Percentiles rank a stretch among this genome's conserved stretches.
phyloP scores from a whole-genome alignment of 1,139 yeast species.

The Kodamaea plutei region DNA sequence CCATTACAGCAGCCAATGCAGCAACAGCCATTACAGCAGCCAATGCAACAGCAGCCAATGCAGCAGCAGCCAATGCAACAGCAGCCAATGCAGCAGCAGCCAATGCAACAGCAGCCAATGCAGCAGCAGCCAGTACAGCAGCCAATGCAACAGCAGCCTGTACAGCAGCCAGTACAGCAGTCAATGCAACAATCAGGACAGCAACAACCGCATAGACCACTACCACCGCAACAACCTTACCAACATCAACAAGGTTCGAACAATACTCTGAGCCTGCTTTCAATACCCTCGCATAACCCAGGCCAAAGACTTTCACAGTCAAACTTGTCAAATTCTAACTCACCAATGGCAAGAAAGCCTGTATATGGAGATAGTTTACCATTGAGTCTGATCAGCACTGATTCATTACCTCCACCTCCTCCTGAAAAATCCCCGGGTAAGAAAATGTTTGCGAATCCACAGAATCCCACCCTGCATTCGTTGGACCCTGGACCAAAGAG shows the following conservation, averaged over 20 bases:
- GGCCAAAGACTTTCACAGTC: too few relatives aligned
- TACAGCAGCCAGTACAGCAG: slow-evolving; percentile 1
- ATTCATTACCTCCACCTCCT: slow-evolving; percentile 2
- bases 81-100: slow-evolving; percentile 1
- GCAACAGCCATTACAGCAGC: slow-evolving; percentile 1
- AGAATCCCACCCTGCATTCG: not conserved
- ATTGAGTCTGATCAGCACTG: too few relatives aligned
- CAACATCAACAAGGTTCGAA: slow-evolving; percentile 1
- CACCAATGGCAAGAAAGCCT: too few relatives aligned
- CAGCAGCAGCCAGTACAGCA: slow-evolving; percentile 5
- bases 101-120: slow-evolving; percentile 3
- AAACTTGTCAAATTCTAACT: too few relatives aligned
- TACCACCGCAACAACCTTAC: slow-evolving; percentile 2
- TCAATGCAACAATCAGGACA: slow-evolving; percentile 1
- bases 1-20: slow-evolving; percentile 1
- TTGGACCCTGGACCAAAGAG: not conserved
- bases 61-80: slow-evolving; percentile 1
- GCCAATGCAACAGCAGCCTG: not conserved
- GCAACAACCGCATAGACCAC: slow-evolving; percentile 3
- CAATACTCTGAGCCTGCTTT: too few relatives aligned
- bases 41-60: slow-evolving; percentile 1
- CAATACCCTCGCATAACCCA: too few relatives aligned
- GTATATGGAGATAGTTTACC: too few relatives aligned
- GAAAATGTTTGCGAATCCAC: slow-evolving; percentile 3
- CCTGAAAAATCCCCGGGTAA: slow-evolving; percentile 1